Evolutionary conservation across 2,329 filamentous ascomycete genomes (phyloP), one percentile per base, ranked within the genome.

Genomic region (Trichophyton benhamiae): DNA sequence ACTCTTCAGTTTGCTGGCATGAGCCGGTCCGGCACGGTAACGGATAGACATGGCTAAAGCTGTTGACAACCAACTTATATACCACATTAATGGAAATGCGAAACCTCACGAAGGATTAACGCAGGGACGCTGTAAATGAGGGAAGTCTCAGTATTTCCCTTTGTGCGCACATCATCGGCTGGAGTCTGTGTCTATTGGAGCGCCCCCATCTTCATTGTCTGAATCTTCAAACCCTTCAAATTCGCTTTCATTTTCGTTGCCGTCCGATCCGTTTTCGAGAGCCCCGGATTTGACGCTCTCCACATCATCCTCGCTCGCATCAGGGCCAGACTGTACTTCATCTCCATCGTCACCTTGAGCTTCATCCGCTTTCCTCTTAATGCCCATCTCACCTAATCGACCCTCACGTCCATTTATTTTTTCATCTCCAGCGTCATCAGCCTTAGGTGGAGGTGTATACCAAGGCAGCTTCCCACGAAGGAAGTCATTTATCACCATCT

Each of bases 401-500:
- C 91, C 91, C 63, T 88, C 83, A 55, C 91, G 83, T 3, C 89
- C 88, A 64, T 86, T 83, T n/a, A 86, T 76, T 42, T 72, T 68
- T n/a, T 76, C 75, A 13, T 76, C 78, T 20, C 52, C 52, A 36
- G 25, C 17, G 5, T 78, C 78, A 8, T 76, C 78, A 57, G 74
- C 70, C 13, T 80, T 76, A 1, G 91, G 90, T 8, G 91, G 86
- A 7, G 90, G 85, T 0, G 89, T 94, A 71, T 91, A 99, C 94
- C 95, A 99, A 1, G 94, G 94, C 27, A 97, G 89, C 76, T 92
- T 96, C 61, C 94, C 94, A 65, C 94, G 80, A 70, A 97, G 83
- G 72, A 97, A 99, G 71, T 99, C 94, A 69, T 96, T 97, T 63
- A 99, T 78, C 0, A 99, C 88, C 85, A 96, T 96, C 75, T 96